These are phyloP conservation scores for Scutellaria baicalensis DNA, from an alignment of 257 asterid genomes.

Conservation along the genomic window DNA sequence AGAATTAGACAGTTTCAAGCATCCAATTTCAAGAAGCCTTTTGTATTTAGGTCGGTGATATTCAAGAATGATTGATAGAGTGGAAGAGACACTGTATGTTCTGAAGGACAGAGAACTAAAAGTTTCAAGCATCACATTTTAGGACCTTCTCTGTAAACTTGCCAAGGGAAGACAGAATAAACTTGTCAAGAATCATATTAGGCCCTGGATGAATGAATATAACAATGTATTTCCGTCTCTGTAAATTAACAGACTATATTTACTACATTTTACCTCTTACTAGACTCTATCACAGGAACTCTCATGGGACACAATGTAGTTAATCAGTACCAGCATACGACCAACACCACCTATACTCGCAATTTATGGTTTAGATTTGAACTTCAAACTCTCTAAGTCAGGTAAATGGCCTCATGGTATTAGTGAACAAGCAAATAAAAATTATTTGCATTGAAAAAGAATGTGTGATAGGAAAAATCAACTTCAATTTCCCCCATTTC, in stretches of 20 bases:
- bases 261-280: background rate
- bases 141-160: background rate
- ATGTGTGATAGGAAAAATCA: too few relatives aligned
- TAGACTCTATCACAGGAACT: background rate
- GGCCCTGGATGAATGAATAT: background rate
- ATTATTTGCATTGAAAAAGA: background rate
- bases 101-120: background rate
- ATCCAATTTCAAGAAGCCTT: background rate
- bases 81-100: background rate
- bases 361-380: background rate
- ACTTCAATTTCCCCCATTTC: background rate
- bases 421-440: background rate
- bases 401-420: background rate
- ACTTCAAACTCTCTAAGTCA: background rate
- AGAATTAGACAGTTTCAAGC: background rate
- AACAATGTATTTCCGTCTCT: background rate
- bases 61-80: background rate
- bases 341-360: background rate
- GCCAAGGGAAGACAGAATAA: background rate
- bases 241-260: background rate
- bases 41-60: background rate
- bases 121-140: background rate
- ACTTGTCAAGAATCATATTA: background rate
- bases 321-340: background rate
- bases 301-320: background rate